These are phyloP conservation scores for Hypoxylon sp. DNA, from an alignment of 2,329 filamentous ascomycete species.

Conservation along the genomic window DNA sequence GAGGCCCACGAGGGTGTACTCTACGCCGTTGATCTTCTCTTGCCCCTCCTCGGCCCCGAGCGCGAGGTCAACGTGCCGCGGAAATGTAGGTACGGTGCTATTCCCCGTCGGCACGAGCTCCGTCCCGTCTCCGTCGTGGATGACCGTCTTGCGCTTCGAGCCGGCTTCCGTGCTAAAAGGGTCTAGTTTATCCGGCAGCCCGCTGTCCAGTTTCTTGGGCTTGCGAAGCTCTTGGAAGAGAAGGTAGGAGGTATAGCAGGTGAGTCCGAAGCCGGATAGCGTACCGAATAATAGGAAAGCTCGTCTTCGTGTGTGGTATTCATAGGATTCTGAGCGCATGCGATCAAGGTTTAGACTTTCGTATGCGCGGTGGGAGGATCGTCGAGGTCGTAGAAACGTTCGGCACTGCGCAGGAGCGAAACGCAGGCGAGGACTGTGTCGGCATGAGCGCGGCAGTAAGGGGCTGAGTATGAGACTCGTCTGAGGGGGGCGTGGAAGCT, in stretches of 20 bases:
- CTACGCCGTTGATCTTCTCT: conserved; percentile 54
- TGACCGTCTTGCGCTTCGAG: conserved; percentile 63
- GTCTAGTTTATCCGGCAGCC: conserved; percentile 50
- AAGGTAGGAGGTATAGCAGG: conserved; percentile 57
- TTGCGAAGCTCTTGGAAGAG: conserved; percentile 47
- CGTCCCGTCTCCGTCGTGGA: conserved; percentile 72
- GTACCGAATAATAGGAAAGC: conserved; percentile 61
- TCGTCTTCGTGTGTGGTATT: conserved; percentile 60
- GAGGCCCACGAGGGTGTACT: conserved; percentile 88
- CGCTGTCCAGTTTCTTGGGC: conserved; percentile 58
- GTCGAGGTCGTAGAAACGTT: conserved; percentile 46
- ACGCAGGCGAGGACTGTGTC: conserved; percentile 16
- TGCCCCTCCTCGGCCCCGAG: conserved; percentile 41
- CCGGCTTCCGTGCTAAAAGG: conserved; percentile 58
- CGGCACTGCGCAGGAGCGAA: conserved; percentile 40
- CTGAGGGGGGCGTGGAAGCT: conserved; percentile 24
- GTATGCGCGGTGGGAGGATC: conserved; percentile 47
- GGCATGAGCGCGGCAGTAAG: conserved; percentile 8
- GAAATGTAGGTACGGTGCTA: conserved; percentile 80
- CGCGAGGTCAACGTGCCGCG: conserved; percentile 70
- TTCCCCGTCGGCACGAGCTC: conserved; percentile 85
- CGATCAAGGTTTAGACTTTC: conserved; percentile 60
- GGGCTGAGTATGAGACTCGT: conserved; percentile 1
- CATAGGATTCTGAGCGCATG: conserved; percentile 55
- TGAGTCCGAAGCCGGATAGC: conserved; percentile 58